Conservation (phyloP, 2,329 filamentous ascomycete genomes). For the Talaromyces sp. region DNA sequence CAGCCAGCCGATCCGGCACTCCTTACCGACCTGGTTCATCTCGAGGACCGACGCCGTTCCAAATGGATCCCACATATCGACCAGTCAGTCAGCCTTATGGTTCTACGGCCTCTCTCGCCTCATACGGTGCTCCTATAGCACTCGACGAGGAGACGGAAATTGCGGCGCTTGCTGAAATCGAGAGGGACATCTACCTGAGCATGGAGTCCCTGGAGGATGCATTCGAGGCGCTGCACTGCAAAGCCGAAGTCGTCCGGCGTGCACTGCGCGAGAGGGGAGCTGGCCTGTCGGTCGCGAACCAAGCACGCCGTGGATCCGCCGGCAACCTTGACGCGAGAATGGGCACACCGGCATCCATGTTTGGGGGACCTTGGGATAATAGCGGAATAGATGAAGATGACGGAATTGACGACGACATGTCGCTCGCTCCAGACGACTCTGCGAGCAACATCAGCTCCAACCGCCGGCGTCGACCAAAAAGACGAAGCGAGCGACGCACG, state of each 20-base stretch:
- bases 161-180: constrained; percentile 80
- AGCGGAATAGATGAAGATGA: constrained; percentile 40
- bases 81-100: constrained; percentile 35
- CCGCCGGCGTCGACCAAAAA: constrained; percentile 38
- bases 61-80: constrained; percentile 35
- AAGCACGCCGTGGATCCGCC: constrained; percentile 36
- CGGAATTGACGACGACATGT: constrained; percentile 36
- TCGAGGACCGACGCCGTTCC: constrained; percentile 26
- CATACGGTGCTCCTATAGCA: constrained; percentile 69
- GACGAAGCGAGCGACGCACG: constrained; percentile 44
- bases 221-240: constrained; percentile 83
- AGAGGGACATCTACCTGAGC: constrained; percentile 84
- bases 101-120: constrained; percentile 42
- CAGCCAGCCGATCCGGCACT: constrained; percentile 35
- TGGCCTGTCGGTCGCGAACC: constrained; percentile 55
- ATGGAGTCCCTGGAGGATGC: constrained; percentile 95
- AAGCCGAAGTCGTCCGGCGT: constrained; percentile 73
- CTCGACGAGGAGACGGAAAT: constrained; percentile 94
- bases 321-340: constrained; percentile 33
- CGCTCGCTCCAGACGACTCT: constrained; percentile 43
- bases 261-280: constrained; percentile 76
- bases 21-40: constrained; percentile 28
- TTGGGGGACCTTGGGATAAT: constrained; percentile 27
- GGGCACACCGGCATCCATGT: constrained; percentile 35
- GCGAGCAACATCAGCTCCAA: constrained; percentile 46